Conservation (phyloP, 1,284 basidiomycete genomes). For the Cryptococcus sp. region DNA sequence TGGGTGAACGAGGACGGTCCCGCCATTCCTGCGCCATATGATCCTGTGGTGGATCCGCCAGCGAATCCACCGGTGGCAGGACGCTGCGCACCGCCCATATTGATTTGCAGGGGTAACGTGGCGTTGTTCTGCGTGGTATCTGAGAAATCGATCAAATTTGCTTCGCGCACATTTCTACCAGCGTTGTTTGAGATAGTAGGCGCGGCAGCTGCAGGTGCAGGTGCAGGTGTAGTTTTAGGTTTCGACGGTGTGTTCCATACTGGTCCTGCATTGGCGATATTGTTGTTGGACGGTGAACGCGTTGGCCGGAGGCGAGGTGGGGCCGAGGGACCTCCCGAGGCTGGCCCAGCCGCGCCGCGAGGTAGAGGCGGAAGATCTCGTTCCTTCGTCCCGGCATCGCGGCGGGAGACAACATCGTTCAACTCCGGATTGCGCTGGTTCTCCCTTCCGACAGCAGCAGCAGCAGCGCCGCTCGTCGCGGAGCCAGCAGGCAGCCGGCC, state of each 20-base stretch:
- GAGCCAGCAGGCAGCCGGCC: constrained; percentile 17
- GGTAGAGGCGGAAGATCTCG: constrained; percentile 39
- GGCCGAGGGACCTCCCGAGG: neutral
- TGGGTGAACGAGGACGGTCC: neutral
- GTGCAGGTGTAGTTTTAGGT: neutral
- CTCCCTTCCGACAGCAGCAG: constrained; percentile 8
- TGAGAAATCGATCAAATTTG: neutral
- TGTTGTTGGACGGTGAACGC: constrained; percentile 9
- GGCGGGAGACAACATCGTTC: constrained; percentile 29
- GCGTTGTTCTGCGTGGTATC: neutral
- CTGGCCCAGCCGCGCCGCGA: neutral
- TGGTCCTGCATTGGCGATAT: neutral
- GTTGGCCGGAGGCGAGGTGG: constrained; percentile 19
- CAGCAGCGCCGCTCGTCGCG: neutral
- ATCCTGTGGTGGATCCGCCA: neutral
- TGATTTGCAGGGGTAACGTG: neutral
- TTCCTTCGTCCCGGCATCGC: constrained; percentile 12
- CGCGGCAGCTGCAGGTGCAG: constrained; percentile 1
- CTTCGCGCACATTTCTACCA: constrained; percentile 6
- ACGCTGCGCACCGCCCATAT: neutral
- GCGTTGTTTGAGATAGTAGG: constrained; percentile 4
- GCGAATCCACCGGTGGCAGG: constrained; percentile 1
- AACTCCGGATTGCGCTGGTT: constrained; percentile 38
- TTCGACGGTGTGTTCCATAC: neutral
- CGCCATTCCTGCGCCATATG: neutral